Base-by-base conservation (phyloP, 768 basidiomycete species). In the Pulveroboletus sp. region DNA sequence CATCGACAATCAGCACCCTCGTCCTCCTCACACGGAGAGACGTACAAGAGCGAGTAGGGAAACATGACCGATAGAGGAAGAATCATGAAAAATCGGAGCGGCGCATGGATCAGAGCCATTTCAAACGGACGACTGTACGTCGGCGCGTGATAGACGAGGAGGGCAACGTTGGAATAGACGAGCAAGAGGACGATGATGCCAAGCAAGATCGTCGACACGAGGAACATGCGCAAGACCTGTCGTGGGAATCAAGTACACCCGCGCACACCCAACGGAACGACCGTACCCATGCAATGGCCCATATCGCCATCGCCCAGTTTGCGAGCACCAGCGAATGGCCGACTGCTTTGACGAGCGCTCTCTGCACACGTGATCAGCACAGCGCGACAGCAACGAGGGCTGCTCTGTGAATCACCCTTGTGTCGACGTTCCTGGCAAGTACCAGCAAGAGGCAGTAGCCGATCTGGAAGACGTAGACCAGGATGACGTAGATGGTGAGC, bases 371-470 rank as follows among this genome's bases (percentile, higher is more conserved):
- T n/a, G 21, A 38, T 47, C 33, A 56, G 56, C 6, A 15, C 6
- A 12, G 27, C 9, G 32, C 7, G 36, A 9, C 0, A 3, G 15
- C 11, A 8, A 43, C 26, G 5, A 35, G 26, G 3, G 21, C 21
- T 21, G 21, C 21, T 21, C 21, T 21, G 21, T 2, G 21, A 6
- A 0, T 17, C 50, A 82, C 89, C 74, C 93, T 93, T 5, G 93
- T 95, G 62, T 92, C 89, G 0, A 80, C 73, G 54, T 83, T 89
- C 38, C 76, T 74, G 0, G 84, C 82, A 0, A 86, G 57, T 1
- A 92, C 79, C 5, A 97, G 77, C 15, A 93, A 69, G 11, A 90
- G 54, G 54, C 93, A 94, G 63, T 93, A 93, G 1, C 88, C 92
- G 42, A 96, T 75, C 68, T 88, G 84, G 0, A 76, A 76, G 8